These are phyloP conservation scores for Litchi chinensis DNA, from an alignment of 345 rosid genomes.

Conservation along the genomic window DNA sequence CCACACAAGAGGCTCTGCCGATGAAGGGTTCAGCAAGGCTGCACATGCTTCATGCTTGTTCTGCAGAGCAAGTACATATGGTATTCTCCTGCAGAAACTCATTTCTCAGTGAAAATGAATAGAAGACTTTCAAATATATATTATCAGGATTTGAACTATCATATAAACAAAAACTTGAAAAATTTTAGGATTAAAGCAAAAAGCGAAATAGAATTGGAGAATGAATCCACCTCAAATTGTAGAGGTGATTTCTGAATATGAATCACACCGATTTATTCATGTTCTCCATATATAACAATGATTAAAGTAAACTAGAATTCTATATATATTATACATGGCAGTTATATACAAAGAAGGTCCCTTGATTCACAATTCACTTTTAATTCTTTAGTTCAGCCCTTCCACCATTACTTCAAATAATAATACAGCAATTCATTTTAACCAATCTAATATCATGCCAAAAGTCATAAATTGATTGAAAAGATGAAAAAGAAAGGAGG, in stretches of 20 bases:
- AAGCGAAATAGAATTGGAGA: not conserved
- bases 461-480: not conserved
- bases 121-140: not conserved
- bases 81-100: slow-evolving; percentile 46
- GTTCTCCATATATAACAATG: not conserved
- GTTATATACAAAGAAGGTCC: not conserved
- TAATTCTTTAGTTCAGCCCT: not conserved
- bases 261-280: not conserved
- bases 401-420: not conserved
- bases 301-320: not conserved
- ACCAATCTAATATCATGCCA: not conserved
- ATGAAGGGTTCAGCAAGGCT: slow-evolving; percentile 46
- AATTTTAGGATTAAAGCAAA: too few relatives aligned
- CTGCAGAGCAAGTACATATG: slow-evolving; percentile 50
- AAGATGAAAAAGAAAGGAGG: not conserved
- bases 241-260: not conserved
- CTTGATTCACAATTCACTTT: not conserved
- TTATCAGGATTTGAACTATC: not conserved
- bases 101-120: not conserved
- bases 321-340: too few relatives aligned
- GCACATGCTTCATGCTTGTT: slow-evolving; percentile 50
- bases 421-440: not conserved
- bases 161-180: not conserved
- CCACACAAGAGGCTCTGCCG: slow-evolving; percentile 56
- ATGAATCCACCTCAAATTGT: not conserved